Base-by-base conservation (phyloP, 73 alveolate species). In the Paraurostyla sp. region DNA sequence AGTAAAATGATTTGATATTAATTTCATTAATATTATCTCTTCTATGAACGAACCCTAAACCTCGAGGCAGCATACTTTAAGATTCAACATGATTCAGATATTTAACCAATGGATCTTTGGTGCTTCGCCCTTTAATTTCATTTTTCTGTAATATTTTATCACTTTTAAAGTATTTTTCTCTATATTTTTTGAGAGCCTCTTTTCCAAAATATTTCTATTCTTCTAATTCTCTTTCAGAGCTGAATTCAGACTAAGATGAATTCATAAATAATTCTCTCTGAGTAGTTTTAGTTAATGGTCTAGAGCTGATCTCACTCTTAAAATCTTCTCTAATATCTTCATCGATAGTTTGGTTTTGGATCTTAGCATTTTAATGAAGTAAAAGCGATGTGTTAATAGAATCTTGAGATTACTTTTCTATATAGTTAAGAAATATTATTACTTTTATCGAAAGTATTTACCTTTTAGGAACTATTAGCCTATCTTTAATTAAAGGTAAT, bases 41-140 rank as follows among this genome's bases (percentile, higher is more conserved):
- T 42, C 96, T 29, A 25, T 84, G 81, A 25, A 91, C 91, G 6
- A 91, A 57, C 16, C 93, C 96, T 58, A 91, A 73, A 11, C 90
- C 87, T 57, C 88, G 68, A 22, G 96, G 96, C 0, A 78, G 29
- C 25, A 78, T 33, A 40, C 81, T 58, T 43, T 59, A 11, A 1
- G 35, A 22, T 11, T 88, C 87, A 20, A 78, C 94, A 20, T 76
- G 33, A 46, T 38, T 27, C 20, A 83, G 62, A 54, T 78, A 78
- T 27, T 78, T 35, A 0, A 78, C 50, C 32, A 78, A 51, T 9
- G 89, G 89, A 54, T 78, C 78, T 35, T 78, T 43, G 3, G 33
- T n/a, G 23, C 35, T 78, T 32, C 62, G 27, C 0, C 78, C 89
- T 49, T 54, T 78, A 13, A 78, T 78, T 38, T 49, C 20, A n/a